phyloP scores from a whole-genome alignment of 208 protist species.

The Trypanosoma cruzi region DNA sequence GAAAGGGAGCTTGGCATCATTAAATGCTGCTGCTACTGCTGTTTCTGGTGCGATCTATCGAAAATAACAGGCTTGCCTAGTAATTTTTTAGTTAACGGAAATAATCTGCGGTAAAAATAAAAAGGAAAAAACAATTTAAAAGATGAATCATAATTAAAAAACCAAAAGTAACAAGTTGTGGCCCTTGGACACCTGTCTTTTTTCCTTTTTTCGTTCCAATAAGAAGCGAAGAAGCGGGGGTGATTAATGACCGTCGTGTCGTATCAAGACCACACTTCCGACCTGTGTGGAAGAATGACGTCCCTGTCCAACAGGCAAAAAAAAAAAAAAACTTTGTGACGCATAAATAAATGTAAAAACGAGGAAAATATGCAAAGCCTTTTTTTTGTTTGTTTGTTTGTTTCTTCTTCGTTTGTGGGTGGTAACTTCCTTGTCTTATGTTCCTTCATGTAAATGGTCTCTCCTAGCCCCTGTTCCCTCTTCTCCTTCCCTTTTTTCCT shows the following conservation, averaged over 20 bases:
- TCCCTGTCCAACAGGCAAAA: neutral
- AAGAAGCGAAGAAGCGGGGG: neutral
- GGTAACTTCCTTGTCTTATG: neutral
- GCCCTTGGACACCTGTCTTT: too few species aligned
- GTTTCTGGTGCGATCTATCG: conserved; percentile 6
- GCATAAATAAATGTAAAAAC: conserved; percentile 1
- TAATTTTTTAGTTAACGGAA: neutral
- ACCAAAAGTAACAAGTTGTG: too few species aligned
- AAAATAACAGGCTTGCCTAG: neutral
- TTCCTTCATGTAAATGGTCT: neutral
- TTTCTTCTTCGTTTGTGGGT: too few species aligned
- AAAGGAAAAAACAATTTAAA: conserved; percentile 10
- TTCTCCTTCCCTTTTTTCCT: conserved; percentile 8
- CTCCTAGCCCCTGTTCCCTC: neutral
- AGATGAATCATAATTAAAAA: too few species aligned
- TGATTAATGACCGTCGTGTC: neutral
- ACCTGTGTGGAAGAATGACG: too few species aligned
- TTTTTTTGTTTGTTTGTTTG: neutral
- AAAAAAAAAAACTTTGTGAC: neutral
- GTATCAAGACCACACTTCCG: neutral
- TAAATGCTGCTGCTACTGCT: too few species aligned
- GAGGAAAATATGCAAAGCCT: neutral
- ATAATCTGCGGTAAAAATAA: conserved; percentile 21
- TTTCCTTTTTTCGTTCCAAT: neutral
- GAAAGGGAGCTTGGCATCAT: conserved; percentile 46